Evolutionary conservation across 2,329 filamentous ascomycete species (phyloP).

Genomic region (Xylariaceae sp.): DNA sequence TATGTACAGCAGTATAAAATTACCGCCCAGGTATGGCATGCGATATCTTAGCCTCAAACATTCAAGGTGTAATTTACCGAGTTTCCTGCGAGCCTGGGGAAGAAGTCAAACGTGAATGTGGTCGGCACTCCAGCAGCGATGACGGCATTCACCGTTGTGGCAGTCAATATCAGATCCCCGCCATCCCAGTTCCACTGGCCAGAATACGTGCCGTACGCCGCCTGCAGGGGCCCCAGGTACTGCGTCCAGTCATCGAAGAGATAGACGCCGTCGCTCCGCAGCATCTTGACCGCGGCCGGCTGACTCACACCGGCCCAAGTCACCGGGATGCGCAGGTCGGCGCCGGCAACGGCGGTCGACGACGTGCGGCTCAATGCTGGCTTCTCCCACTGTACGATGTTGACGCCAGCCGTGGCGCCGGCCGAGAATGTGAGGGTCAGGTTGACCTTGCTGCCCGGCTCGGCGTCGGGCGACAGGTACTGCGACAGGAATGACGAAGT

Average conservation of each 20-base stretch:
- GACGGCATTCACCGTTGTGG: constrained; percentile 41
- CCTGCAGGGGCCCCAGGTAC: constrained; percentile 47
- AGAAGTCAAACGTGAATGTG: constrained; percentile 52
- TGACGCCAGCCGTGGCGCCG: constrained; percentile 41
- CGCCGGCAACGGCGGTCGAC: constrained; percentile 21
- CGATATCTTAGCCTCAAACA: constrained; percentile 12
- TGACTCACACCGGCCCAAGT: constrained; percentile 46
- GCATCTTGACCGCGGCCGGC: constrained; percentile 47
- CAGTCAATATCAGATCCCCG: constrained; percentile 40
- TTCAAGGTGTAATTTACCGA: constrained; percentile 42
- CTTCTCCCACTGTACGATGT: constrained; percentile 49
- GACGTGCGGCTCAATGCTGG: constrained; percentile 32
- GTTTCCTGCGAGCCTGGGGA: constrained; percentile 45
- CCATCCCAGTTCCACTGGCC: constrained; percentile 49
- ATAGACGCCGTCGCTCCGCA: constrained; percentile 42
- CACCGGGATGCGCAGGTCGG: constrained; percentile 44
- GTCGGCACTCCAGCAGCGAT: constrained; percentile 38
- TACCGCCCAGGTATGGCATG: too few species aligned
- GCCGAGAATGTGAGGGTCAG: constrained; percentile 49
- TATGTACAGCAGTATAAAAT: too few species aligned
- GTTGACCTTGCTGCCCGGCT: constrained; percentile 43
- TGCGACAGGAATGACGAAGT: constrained; percentile 40
- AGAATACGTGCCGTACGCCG: constrained; percentile 43
- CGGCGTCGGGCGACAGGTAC: constrained; percentile 35
- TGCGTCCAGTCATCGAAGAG: constrained; percentile 54